Evolutionary conservation across 331 rosid species (phyloP).

Genomic region (Malus hybrid): DNA sequence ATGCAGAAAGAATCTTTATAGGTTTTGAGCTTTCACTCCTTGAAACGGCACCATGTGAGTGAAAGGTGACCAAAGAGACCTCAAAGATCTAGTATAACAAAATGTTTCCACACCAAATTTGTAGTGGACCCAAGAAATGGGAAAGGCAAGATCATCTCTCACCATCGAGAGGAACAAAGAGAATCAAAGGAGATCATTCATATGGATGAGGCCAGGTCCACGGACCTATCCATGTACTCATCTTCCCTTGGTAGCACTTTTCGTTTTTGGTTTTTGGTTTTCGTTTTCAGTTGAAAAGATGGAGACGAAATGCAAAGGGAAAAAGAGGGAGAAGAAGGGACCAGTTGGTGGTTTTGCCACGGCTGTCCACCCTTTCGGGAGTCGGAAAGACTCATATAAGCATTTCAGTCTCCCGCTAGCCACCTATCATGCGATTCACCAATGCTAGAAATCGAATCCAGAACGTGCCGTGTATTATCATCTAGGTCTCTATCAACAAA

Average conservation of each 20-base stretch:
- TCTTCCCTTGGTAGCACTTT: not conserved
- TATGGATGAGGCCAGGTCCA: slow-evolving; percentile 42
- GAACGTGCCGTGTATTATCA: not conserved
- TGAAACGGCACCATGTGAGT: slow-evolving; percentile 31
- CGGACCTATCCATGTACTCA: not conserved
- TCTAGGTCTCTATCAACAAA: slow-evolving; percentile 37
- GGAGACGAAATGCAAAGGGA: not conserved
- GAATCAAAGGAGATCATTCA: slow-evolving; percentile 56
- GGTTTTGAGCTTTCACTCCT: not conserved
- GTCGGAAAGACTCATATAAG: too few species aligned
- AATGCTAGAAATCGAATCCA: too few species aligned
- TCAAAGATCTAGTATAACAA: not conserved
- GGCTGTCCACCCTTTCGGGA: too few species aligned
- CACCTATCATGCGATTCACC: too few species aligned
- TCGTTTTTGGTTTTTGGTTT: not conserved
- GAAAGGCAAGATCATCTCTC: slow-evolving; percentile 42
- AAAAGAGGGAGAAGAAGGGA: not conserved
- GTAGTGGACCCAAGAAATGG: slow-evolving; percentile 33
- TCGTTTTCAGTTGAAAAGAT: not conserved
- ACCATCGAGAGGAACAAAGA: slow-evolving; percentile 44
- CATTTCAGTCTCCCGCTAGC: too few species aligned
- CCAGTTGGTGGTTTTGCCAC: too few species aligned
- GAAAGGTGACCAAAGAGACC: slow-evolving; percentile 15
- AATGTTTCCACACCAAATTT: not conserved
- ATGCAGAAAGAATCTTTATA: slow-evolving; percentile 15